Evolutionary conservation across 768 basidiomycete genomes (phyloP).

Genomic region (Rhodotorula kratochvilovae): DNA sequence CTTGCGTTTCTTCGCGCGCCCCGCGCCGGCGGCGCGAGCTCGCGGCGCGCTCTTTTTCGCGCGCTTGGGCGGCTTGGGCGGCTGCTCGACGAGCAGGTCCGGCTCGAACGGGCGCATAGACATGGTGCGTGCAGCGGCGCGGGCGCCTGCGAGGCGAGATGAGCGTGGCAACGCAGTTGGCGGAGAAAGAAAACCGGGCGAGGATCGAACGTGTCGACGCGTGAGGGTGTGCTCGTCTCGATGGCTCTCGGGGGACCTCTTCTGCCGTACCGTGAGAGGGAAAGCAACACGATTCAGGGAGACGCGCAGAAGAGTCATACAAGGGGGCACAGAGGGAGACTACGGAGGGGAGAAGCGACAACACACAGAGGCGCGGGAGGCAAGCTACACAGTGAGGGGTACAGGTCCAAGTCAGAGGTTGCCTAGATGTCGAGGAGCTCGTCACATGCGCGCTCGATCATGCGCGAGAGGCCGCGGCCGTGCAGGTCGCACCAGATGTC

Average conservation of each 20-base stretch:
- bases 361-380: neutral
- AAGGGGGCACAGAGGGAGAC: too few species aligned
- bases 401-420: neutral
- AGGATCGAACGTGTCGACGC: too few species aligned
- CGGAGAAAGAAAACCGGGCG: too few species aligned
- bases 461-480: slow-evolving; percentile 2
- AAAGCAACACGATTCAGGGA: too few species aligned
- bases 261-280: too few species aligned
- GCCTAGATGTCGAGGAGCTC: neutral
- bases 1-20: neutral
- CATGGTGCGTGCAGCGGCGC: neutral
- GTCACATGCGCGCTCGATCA: slow-evolving; percentile 11
- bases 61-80: neutral
- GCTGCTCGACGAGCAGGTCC: neutral
- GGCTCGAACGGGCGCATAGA: neutral
- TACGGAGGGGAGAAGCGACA: too few species aligned
- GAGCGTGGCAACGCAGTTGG: neutral
- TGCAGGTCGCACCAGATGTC: slow-evolving; percentile 1
- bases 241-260: too few species aligned
- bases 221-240: too few species aligned
- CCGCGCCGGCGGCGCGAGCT: neutral
- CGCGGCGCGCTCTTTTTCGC: too few species aligned
- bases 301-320: too few species aligned
- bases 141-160: too few species aligned
- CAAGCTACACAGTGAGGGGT: neutral